Percentiles rank a stretch among this genome's conserved stretches.
Evolutionary conservation across 495 filamentous ascomycete species (phyloP).

Genomic region (Cudoniella acicularis): DNA sequence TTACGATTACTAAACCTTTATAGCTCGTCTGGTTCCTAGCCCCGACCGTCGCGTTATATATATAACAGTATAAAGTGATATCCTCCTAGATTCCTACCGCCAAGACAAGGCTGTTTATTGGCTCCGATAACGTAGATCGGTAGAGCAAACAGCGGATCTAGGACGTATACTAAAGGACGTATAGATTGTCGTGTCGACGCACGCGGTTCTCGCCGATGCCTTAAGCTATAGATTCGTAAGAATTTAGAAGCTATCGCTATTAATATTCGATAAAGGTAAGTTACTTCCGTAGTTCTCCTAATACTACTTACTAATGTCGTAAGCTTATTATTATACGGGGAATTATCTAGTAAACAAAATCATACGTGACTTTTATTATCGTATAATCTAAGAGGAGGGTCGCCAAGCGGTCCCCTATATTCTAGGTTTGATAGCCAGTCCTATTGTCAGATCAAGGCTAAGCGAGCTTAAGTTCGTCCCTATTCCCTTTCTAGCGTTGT

Average conservation of each 20-base stretch:
- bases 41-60: constrained; percentile 70
- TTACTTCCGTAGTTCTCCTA: neutral
- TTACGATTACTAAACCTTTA: constrained; percentile 55
- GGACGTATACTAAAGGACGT: constrained; percentile 65
- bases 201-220: constrained; percentile 71
- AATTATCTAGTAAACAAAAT: constrained; percentile 67
- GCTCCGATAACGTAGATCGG: constrained; percentile 63
- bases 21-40: constrained; percentile 82
- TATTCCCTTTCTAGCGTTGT: neutral
- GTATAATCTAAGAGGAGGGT: neutral
- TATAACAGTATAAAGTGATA: constrained; percentile 67
- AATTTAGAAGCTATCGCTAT: constrained; percentile 58
- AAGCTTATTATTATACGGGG: constrained; percentile 57
- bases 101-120: constrained; percentile 59
- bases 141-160: constrained; percentile 71
- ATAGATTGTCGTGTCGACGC: constrained; percentile 72
- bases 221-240: constrained; percentile 72
- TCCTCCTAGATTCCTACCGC: constrained; percentile 55
- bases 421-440: constrained; percentile 83
- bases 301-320: neutral
- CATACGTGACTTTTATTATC: constrained; percentile 70
- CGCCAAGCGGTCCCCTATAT: constrained; percentile 55
- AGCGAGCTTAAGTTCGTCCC: constrained; percentile 37
- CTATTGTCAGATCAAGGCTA: constrained; percentile 54
- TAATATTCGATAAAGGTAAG: constrained; percentile 78